Evolutionary conservation across 106 monocot species (phyloP).

Genomic region (Iris macrosiphon): DNA sequence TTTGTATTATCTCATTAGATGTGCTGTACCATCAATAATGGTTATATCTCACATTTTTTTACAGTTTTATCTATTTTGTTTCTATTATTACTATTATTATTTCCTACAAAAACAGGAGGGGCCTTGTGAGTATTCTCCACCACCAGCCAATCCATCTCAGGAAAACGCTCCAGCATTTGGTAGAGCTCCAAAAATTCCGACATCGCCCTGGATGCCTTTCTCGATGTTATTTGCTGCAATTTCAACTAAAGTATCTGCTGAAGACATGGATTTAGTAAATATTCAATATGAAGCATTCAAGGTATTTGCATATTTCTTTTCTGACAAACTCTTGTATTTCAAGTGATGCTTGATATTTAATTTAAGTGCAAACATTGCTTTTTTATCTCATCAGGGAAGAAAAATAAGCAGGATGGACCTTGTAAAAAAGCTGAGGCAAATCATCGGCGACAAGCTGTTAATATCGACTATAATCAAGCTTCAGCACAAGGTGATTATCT

Average conservation of each 20-base stretch:
- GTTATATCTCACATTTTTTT: too few species aligned
- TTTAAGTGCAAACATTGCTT: too few species aligned
- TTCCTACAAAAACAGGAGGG: too few species aligned
- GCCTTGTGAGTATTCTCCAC: too few species aligned
- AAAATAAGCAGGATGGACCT: conserved; percentile 60
- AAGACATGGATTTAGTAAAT: conserved; percentile 75
- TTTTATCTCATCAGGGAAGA: conserved; percentile 34
- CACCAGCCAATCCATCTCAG: conserved; percentile 11
- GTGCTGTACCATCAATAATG: too few species aligned
- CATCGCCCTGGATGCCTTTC: conserved; percentile 95
- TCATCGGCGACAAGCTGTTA: conserved; percentile 76
- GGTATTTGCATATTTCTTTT: conserved; percentile 33
- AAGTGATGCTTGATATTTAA: too few species aligned
- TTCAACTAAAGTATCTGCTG: conserved; percentile 68
- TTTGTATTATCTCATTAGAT: too few species aligned
- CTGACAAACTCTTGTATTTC: too few species aligned
- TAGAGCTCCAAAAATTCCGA: conserved; percentile 29
- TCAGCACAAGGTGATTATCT: conserved; percentile 64
- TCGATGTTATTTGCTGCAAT: conserved; percentile 93
- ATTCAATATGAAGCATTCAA: conserved; percentile 82
- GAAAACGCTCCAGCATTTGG: conserved; percentile 15
- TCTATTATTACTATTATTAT: too few species aligned
- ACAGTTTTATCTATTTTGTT: too few species aligned
- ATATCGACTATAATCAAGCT: conserved; percentile 74
- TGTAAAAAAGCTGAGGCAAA: conserved; percentile 69